These are phyloP conservation scores for Panaeolus cyanescens DNA, from an alignment of 768 basidiomycete species.

Conservation along the genomic window DNA sequence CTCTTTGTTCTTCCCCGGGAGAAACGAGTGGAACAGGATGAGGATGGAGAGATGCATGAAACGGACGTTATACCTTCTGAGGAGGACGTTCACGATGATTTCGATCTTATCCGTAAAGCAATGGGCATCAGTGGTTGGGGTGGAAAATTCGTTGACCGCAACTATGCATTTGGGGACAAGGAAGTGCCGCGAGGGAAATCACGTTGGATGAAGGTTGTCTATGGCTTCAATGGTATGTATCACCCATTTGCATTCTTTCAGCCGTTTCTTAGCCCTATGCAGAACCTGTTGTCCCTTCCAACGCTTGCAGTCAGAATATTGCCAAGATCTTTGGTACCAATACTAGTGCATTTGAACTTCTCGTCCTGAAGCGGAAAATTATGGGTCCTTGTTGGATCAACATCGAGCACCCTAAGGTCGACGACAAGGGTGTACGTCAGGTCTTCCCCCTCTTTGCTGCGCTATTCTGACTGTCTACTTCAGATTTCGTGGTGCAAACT, in stretches of 20 bases:
- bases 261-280: conserved; percentile 3
- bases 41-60: conserved; percentile 61
- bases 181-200: conserved; percentile 79
- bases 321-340: conserved; percentile 88
- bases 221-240: conserved; percentile 78
- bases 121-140: conserved; percentile 76
- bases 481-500: conserved; percentile 98
- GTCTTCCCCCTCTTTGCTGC: background rate
- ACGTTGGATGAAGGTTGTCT: conserved; percentile 93
- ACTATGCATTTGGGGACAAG: conserved; percentile 89
- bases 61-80: conserved; percentile 75
- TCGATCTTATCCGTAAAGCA: conserved; percentile 76
- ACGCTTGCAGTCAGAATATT: conserved; percentile 81
- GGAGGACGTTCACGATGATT: conserved; percentile 79
- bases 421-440: conserved; percentile 72
- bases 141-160: conserved; percentile 83
- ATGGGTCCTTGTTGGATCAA: conserved; percentile 99
- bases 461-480: conserved; percentile 1
- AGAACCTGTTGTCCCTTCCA: conserved; percentile 78
- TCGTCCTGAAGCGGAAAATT: conserved; percentile 94
- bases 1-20: conserved; percentile 85
- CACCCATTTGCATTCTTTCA: background rate
- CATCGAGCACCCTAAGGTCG: conserved; percentile 74
- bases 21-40: conserved; percentile 56
- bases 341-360: conserved; percentile 89